phyloP scores from a whole-genome alignment of 2,329 filamentous ascomycete species.

The Diaporthe sp. region DNA sequence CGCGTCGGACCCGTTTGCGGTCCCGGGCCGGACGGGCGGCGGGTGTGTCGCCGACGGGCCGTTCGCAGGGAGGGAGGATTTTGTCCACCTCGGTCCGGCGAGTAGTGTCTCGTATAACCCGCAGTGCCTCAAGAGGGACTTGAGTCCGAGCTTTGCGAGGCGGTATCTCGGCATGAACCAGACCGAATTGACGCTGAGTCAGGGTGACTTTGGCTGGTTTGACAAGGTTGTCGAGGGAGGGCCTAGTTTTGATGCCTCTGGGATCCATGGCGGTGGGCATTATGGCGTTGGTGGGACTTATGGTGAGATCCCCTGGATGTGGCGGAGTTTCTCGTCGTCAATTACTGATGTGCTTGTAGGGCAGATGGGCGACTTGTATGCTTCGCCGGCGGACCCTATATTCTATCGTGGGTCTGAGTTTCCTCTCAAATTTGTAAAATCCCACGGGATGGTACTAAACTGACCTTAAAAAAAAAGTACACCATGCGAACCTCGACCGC shows the following conservation, averaged over 20 bases:
- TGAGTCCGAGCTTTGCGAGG: neutral
- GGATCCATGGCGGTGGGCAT: neutral
- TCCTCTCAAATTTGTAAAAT: accelerated
- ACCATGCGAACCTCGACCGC: neutral
- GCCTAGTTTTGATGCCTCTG: neutral
- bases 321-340: too few species aligned
- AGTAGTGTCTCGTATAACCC: neutral
- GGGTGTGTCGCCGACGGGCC: constrained; percentile 4
- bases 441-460: neutral
- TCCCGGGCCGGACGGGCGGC: neutral
- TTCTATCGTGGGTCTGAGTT: neutral
- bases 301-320: neutral
- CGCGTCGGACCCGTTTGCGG: neutral
- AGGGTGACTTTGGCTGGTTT: neutral
- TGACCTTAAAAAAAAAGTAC: neutral
- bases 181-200: neutral
- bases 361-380: neutral
- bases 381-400: neutral
- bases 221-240: neutral
- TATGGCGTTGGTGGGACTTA: neutral
- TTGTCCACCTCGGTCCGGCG: neutral
- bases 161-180: neutral
- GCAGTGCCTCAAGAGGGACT: neutral
- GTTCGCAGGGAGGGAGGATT: neutral
- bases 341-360: neutral